Conservation (phyloP, 768 basidiomycete genomes). For the Phlebiopsis gigantea region DNA sequence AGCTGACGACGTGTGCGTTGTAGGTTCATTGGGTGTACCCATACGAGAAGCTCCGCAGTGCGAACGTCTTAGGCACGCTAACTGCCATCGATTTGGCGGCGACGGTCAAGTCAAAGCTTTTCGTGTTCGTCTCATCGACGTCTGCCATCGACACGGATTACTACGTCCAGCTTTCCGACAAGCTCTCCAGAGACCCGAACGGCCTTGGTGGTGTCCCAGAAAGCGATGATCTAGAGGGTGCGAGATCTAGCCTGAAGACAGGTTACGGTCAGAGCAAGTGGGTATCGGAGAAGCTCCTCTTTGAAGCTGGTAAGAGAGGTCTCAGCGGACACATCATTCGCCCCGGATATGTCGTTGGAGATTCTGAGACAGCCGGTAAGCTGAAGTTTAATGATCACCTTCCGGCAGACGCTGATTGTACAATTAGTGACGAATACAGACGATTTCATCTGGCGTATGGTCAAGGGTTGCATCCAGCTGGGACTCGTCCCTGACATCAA, state of each 20-base stretch:
- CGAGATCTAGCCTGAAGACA: constrained; percentile 66
- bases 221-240: constrained; percentile 83
- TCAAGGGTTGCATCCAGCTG: constrained; percentile 98
- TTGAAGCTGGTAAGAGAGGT: constrained; percentile 87
- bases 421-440: constrained; percentile 93
- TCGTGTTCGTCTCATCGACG: constrained; percentile 94
- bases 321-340: constrained; percentile 82
- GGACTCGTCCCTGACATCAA: constrained; percentile 95
- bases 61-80: constrained; percentile 92
- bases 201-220: constrained; percentile 73
- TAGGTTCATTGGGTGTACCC: constrained; percentile 99
- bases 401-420: constrained; percentile 5
- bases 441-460: constrained; percentile 96
- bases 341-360: constrained; percentile 95
- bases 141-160: constrained; percentile 90
- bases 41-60: constrained; percentile 84
- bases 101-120: constrained; percentile 62
- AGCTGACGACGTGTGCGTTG: background rate
- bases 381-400: background rate
- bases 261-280: constrained; percentile 98
- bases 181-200: constrained; percentile 36
- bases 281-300: constrained; percentile 93
- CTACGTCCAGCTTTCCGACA: constrained; percentile 85
- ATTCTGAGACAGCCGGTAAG: constrained; percentile 81
- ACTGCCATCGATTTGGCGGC: constrained; percentile 78